These are phyloP conservation scores for Nakaseomyces nivariensis DNA, from an alignment of 1,139 yeast genomes.

Conservation along the genomic window DNA sequence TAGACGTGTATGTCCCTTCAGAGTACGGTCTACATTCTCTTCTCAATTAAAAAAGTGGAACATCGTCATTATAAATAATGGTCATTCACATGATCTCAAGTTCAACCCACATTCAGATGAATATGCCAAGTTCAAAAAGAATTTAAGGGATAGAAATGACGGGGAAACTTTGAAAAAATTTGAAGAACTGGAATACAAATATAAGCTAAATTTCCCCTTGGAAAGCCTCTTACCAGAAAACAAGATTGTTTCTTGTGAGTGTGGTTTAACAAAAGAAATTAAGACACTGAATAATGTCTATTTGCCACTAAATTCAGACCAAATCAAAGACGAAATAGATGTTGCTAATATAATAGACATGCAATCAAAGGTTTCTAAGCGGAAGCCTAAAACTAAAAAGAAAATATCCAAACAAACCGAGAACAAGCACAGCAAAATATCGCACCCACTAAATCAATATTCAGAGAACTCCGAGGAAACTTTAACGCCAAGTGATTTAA, in stretches of 20 bases:
- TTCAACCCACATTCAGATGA: conserved; percentile 29
- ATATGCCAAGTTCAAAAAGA: conserved; percentile 27
- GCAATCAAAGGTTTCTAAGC: not conserved
- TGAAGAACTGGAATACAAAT: conserved; percentile 29
- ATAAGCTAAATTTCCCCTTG: conserved; percentile 26
- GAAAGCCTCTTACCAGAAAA: conserved; percentile 9
- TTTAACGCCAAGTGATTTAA: not conserved
- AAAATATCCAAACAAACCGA: not conserved
- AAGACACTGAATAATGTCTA: conserved; percentile 25
- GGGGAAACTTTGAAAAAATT: conserved; percentile 27
- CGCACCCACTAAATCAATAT: not conserved
- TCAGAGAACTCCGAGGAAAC: not conserved
- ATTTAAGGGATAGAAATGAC: conserved; percentile 21
- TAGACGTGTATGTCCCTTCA: conserved; percentile 45
- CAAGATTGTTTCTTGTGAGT: conserved; percentile 29
- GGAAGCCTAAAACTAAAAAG: not conserved
- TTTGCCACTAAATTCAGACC: not conserved
- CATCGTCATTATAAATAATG: conserved; percentile 47
- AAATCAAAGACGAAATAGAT: not conserved
- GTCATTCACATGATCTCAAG: conserved; percentile 34
- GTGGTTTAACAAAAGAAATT: conserved; percentile 30
- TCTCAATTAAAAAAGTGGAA: conserved; percentile 48
- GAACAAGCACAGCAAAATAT: not conserved
- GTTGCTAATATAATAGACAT: not conserved
- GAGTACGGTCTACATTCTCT: conserved; percentile 59